Evolutionary conservation across 1,284 basidiomycete species (phyloP).

Genomic region (Sporisorium reilianum): DNA sequence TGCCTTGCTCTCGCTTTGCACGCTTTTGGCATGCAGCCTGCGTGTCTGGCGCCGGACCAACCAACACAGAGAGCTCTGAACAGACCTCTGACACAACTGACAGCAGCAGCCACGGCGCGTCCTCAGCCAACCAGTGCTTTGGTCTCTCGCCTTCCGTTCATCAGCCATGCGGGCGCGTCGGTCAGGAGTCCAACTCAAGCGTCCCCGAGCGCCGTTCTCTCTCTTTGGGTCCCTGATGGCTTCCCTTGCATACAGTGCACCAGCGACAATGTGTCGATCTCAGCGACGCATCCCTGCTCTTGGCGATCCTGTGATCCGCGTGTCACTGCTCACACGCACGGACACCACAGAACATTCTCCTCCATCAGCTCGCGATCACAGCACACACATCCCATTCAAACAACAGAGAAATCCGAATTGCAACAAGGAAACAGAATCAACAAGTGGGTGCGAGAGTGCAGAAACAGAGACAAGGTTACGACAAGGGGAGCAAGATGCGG

Average conservation of each 20-base stretch:
- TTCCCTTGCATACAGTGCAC: background rate
- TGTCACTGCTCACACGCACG: background rate
- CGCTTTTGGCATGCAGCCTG: slow-evolving; percentile 1
- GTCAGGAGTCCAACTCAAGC: background rate
- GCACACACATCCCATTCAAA: background rate
- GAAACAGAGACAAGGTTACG: background rate
- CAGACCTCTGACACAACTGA: background rate
- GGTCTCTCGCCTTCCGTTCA: no score
- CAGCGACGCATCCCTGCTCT: background rate
- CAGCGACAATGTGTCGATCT: background rate
- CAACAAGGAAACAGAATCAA: background rate
- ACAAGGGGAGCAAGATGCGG: slow-evolving; percentile 1
- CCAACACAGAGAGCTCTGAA: background rate
- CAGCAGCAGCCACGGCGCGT: no score
- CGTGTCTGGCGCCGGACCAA: no score
- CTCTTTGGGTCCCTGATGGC: no score
- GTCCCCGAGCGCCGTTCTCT: no score
- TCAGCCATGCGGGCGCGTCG: no score
- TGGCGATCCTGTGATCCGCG: background rate
- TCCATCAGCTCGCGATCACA: background rate
- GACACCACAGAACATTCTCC: no score
- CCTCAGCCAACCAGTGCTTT: no score
- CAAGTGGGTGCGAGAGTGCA: background rate
- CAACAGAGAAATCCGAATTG: background rate
- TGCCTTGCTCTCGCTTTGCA: no score